A percentile compares a stretch with the other conserved stretches of the same genome.
Conservation (phyloP, 495 filamentous ascomycete genomes). For the Trichoderma gamsii region DNA sequence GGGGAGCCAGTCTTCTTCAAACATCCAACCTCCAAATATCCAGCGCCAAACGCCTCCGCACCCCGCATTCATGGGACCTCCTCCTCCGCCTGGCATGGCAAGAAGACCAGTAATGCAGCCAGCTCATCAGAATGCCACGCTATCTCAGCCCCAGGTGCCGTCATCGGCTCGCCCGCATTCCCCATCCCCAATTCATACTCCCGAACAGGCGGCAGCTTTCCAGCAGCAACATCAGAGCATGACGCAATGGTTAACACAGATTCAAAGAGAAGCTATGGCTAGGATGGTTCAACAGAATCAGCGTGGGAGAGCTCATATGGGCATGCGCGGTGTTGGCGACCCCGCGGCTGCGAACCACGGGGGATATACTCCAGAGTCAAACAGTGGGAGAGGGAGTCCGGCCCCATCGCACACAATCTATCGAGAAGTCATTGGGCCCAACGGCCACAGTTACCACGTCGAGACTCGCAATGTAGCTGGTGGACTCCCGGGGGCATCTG, state of each 20-base stretch:
- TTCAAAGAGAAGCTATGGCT: slow-evolving; percentile 24
- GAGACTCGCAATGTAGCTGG: slow-evolving; percentile 10
- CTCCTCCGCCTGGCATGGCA: slow-evolving; percentile 18
- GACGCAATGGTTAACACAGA: slow-evolving; percentile 27
- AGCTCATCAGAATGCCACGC: neutral
- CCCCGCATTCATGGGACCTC: slow-evolving; percentile 14
- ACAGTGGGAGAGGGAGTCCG: slow-evolving; percentile 17
- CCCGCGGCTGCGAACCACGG: slow-evolving; percentile 6
- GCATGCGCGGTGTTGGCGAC: slow-evolving; percentile 17
- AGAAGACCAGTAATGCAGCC: slow-evolving; percentile 15
- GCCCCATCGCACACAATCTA: slow-evolving; percentile 21
- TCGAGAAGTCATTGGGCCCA: slow-evolving; percentile 26
- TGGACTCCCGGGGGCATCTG: slow-evolving; percentile 3
- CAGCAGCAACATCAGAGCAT: slow-evolving; percentile 24
- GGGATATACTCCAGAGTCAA: slow-evolving; percentile 2
- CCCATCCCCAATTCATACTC: neutral
- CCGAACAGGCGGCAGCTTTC: slow-evolving; percentile 13
- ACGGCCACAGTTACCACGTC: slow-evolving; percentile 18
- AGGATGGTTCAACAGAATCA: slow-evolving; percentile 24
- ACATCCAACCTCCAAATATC: slow-evolving; percentile 1
- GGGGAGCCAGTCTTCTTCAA: slow-evolving; percentile 4
- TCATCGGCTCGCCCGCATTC: slow-evolving; percentile 4
- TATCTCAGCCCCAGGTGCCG: slow-evolving; percentile 1
- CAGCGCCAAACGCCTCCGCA: slow-evolving; percentile 16
- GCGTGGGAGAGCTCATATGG: slow-evolving; percentile 24